Conservation (phyloP, 2,329 filamentous ascomycete species). For the Trichoderma oligosporum region DNA sequence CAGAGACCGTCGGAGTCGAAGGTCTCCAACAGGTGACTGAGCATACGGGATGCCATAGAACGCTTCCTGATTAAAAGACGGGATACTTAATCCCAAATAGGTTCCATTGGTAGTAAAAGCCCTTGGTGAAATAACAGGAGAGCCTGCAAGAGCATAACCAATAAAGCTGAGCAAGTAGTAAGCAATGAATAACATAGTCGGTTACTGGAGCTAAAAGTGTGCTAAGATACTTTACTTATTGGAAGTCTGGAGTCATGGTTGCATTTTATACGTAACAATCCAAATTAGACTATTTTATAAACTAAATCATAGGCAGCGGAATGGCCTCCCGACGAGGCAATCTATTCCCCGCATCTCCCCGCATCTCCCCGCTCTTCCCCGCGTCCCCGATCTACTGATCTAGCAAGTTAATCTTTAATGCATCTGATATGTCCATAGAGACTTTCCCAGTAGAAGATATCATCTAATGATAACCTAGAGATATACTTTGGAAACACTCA, state of each 20-base stretch:
- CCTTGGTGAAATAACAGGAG: not conserved
- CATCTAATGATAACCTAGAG: no score
- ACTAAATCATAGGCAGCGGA: not conserved
- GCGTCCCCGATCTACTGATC: not conserved
- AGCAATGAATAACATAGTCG: not conserved
- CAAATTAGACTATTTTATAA: not conserved
- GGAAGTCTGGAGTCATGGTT: not conserved
- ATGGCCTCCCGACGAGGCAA: not conserved
- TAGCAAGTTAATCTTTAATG: not conserved
- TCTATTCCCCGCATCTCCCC: constrained; percentile 8
- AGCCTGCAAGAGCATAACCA: not conserved
- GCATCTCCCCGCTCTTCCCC: constrained; percentile 2
- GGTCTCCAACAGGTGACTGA: not conserved
- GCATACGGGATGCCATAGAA: constrained; percentile 7
- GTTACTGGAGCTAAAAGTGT: not conserved
- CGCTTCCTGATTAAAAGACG: constrained; percentile 4
- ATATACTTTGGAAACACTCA: no score
- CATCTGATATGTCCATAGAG: no score
- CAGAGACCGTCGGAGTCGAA: not conserved
- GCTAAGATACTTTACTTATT: not conserved
- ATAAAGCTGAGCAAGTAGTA: not conserved
- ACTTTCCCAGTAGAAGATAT: no score
- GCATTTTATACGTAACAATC: not conserved
- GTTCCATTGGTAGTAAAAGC: not conserved
- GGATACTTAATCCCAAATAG: not conserved